Evolutionary conservation across 306 rosid genomes (phyloP).

Genomic region (Casuarina equisetifolia): DNA sequence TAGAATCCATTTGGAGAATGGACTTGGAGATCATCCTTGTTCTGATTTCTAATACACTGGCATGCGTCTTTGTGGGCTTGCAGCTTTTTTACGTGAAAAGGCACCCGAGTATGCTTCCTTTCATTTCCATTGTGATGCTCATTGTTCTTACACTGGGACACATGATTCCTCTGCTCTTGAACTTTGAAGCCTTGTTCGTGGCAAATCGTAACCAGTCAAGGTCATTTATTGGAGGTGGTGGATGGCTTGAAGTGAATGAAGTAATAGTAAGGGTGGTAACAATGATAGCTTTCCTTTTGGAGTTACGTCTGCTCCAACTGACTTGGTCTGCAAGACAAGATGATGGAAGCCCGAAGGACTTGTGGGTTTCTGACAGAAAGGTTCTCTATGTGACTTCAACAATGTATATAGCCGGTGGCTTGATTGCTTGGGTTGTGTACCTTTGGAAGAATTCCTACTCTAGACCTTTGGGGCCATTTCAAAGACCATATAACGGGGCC

Average conservation of each 20-base stretch:
- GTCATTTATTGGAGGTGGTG: constrained; percentile 62
- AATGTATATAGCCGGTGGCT: constrained; percentile 58
- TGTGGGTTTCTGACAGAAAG: constrained; percentile 67
- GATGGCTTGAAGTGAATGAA: constrained; percentile 86
- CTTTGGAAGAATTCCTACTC: constrained; percentile 43
- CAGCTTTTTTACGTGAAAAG: constrained; percentile 79
- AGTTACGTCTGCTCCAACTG: constrained; percentile 69
- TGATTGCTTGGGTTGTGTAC: constrained; percentile 52
- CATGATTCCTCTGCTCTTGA: constrained; percentile 76
- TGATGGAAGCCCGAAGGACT: constrained; percentile 37
- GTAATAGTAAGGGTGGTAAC: constrained; percentile 74
- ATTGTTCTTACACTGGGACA: constrained; percentile 67
- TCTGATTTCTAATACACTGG: constrained; percentile 72
- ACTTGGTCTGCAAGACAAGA: constrained; percentile 73
- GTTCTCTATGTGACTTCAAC: constrained; percentile 60
- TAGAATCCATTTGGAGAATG: constrained; percentile 77
- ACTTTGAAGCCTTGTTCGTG: constrained; percentile 72
- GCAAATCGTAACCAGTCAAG: constrained; percentile 44
- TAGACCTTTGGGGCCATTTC: constrained; percentile 29
- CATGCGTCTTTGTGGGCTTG: constrained; percentile 72
- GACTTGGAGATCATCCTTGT: constrained; percentile 76
- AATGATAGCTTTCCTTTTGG: constrained; percentile 79
- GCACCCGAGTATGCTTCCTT: constrained; percentile 59
- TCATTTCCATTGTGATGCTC: constrained; percentile 67
- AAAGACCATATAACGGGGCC: constrained; percentile 40